A percentile compares a stretch with the other conserved stretches of the same genome.
Evolutionary conservation across 345 rosid genomes (phyloP).

Genomic region (Rhizophora apiculata): DNA sequence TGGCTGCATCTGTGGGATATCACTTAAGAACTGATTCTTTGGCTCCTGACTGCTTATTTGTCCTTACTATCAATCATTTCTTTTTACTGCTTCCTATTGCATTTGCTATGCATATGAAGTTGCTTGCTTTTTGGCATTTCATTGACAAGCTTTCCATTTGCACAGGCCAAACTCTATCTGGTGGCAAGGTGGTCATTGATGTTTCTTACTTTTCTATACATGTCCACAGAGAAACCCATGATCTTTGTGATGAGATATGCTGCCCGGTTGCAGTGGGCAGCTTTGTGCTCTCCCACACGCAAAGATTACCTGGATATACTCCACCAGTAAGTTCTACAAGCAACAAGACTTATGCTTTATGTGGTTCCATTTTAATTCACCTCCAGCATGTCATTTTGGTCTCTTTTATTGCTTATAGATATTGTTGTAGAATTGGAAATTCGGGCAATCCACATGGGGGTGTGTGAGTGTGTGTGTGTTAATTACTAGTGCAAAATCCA

Average conservation of each 20-base stretch:
- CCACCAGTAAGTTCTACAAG: conserved; percentile 47
- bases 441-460: no score
- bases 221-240: conserved; percentile 51
- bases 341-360: neutral
- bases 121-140: conserved; percentile 2
- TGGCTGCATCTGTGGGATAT: neutral
- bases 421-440: no score
- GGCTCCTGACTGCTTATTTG: neutral
- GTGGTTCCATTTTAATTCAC: neutral
- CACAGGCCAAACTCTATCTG: conserved; percentile 44
- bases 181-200: conserved; percentile 48
- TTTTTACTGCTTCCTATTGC: neutral
- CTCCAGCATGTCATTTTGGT: neutral
- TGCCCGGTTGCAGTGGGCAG: conserved; percentile 52
- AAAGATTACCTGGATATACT: conserved; percentile 50
- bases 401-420: no score
- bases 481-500: no score
- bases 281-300: conserved; percentile 64
- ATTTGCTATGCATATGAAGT: neutral
- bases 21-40: neutral
- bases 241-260: conserved; percentile 52
- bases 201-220: conserved; percentile 47
- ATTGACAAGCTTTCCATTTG: neutral
- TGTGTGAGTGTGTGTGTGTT: no score
- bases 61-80: neutral